Evolutionary conservation across 2,329 filamentous ascomycete genomes (phyloP).

Genomic region (Cadophora luteo-olivacea): DNA sequence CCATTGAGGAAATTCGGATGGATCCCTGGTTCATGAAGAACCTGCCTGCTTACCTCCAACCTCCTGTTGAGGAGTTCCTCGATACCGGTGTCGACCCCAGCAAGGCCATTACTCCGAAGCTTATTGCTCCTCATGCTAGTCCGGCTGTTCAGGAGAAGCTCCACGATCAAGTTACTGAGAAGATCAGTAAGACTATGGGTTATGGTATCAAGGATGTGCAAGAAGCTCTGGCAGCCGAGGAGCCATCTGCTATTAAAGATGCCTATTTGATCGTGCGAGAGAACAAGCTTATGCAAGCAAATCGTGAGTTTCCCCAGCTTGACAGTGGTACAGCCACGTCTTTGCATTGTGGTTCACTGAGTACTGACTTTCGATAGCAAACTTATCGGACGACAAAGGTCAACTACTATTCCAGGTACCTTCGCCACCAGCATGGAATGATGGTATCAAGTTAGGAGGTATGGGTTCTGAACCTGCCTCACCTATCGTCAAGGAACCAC

Average conservation of each 20-base stretch:
- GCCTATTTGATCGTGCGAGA: constrained; percentile 98
- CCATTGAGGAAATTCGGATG: constrained; percentile 89
- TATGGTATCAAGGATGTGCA: constrained; percentile 95
- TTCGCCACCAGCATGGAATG: constrained; percentile 60
- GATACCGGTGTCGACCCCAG: constrained; percentile 94
- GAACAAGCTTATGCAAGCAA: constrained; percentile 95
- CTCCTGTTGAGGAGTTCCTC: constrained; percentile 88
- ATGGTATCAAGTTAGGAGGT: constrained; percentile 41
- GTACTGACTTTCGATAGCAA: constrained; percentile 39
- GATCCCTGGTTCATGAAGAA: constrained; percentile 95
- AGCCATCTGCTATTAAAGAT: constrained; percentile 98
- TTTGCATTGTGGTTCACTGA: background rate
- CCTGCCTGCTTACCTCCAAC: constrained; percentile 84
- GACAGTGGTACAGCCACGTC: background rate
- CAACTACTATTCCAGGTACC: constrained; percentile 57
- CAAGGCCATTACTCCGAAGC: constrained; percentile 84
- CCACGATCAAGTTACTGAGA: constrained; percentile 90
- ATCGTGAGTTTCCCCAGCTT: constrained; percentile 67
- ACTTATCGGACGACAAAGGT: constrained; percentile 43
- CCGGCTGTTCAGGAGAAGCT: constrained; percentile 85
- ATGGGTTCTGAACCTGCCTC: constrained; percentile 32
- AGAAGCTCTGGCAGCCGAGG: constrained; percentile 87
- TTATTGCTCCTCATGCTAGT: constrained; percentile 80
- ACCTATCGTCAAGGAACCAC: constrained; percentile 30
- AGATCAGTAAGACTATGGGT: constrained; percentile 97